Evolutionary conservation across 352 stramenopile genomes (phyloP), one percentile per base, ranked within the genome.

Genomic region (Phytophthora brassicae): DNA sequence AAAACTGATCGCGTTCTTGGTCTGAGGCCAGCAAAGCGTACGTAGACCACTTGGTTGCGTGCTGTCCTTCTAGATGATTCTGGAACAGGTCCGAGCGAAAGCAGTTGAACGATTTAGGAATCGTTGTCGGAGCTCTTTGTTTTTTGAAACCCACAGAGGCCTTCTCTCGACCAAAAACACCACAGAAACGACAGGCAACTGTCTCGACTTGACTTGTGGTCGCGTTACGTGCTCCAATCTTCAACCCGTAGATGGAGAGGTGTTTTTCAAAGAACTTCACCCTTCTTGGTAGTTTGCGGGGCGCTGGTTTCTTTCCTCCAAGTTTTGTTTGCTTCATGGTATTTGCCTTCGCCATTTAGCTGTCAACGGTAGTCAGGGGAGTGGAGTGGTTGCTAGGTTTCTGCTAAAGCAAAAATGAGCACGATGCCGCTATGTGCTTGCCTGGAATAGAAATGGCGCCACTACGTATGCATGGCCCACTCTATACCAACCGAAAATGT

Each of bases 151-250:
- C 17, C 5, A 33, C 5, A 33, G 28, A 33, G 9, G 28, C 9
- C 9, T 33, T 33, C 9, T 29, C 20, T 14, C 38, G 23, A 14
- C 50, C 50, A 23, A 58, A 58, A 19, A 17, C 16, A 17, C 17
- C 20, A 24, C 50, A 58, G 7, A 48, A 58, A 7, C 23, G 50
- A 39, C 50, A 58, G 11, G 28, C 50, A 2, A 58, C 50, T 14
- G 36, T 49, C 50, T 48, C 50, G 12, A 57, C 50, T 1, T 16
- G 4, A 7, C n/a, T 38, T 2, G 50, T 58, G 14, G n/a, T 26
- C 16, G 22, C 20, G 28, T 50, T 49, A 9, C 51, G 23, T 13
- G 41, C n/a, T 6, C 38, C 38, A 14, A 59, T 33, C 38, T 44
- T 50, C 2, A 59, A 13, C 0, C 24, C 16, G 24, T 48, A 59